Evolutionary conservation across 768 basidiomycete genomes (phyloP).

Genomic region (Cystofilobasidium macerans): DNA sequence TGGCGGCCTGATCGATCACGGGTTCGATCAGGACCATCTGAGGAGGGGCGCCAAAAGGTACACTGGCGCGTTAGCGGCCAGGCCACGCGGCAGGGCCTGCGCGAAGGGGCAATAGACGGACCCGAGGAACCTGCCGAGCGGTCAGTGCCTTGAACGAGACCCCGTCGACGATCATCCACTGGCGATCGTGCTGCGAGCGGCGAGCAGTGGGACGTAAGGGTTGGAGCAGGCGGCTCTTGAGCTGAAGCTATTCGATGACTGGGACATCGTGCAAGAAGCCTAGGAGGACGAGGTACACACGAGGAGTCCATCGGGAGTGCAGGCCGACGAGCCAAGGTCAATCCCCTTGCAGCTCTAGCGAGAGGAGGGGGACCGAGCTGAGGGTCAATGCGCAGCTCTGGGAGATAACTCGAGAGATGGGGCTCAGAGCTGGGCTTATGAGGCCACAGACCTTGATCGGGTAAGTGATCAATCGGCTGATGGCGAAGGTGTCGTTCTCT

Average conservation of each 20-base stretch:
- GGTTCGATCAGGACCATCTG: slow-evolving; percentile 24
- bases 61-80: not conserved
- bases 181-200: slow-evolving; percentile 11
- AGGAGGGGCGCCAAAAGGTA: not conserved
- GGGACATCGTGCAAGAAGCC: not conserved
- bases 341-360: slow-evolving; percentile 22
- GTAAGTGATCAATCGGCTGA: slow-evolving; percentile 7
- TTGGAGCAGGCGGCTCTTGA: not conserved
- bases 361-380: not conserved
- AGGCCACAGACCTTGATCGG: slow-evolving; percentile 17
- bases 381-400: not conserved
- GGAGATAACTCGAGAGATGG: too few relatives aligned
- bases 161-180: slow-evolving; percentile 22
- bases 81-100: not conserved
- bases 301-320: not conserved
- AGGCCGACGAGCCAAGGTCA: not conserved
- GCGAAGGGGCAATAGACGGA: not conserved
- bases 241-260: not conserved
- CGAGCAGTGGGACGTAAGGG: too few relatives aligned
- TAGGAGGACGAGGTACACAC: not conserved
- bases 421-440: not conserved
- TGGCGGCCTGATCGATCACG: not conserved
- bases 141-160: slow-evolving; percentile 16
- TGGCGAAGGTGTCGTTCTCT: not conserved
- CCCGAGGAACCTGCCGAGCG: slow-evolving; percentile 8